Conservation (phyloP, 164 flowering plant genomes). For the Stephania yunnanensis region DNA sequence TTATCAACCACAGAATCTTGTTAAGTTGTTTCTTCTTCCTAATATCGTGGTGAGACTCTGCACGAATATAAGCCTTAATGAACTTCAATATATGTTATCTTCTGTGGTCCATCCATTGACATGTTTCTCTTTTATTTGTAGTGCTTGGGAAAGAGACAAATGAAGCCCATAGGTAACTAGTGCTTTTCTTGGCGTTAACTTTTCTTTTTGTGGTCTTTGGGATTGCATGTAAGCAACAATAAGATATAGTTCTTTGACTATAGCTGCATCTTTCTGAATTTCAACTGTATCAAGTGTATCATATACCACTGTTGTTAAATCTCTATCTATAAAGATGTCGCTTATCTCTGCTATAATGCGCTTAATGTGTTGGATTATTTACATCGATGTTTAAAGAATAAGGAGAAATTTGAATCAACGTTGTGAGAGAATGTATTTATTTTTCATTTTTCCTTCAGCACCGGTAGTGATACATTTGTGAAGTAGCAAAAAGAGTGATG, state of each 20-base stretch:
- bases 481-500: too few relatives aligned
- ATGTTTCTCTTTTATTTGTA: slow-evolving; percentile 24
- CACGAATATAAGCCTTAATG: background rate
- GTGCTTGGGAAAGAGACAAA: slow-evolving; percentile 73
- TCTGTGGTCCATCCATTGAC: slow-evolving; percentile 8
- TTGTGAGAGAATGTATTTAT: background rate
- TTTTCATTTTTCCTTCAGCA: background rate
- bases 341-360: background rate
- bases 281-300: background rate
- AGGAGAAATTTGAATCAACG: background rate
- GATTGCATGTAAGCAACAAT: background rate
- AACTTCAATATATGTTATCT: background rate
- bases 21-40: slow-evolving; percentile 87
- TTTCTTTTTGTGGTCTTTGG: background rate
- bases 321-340: background rate
- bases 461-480: background rate
- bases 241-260: background rate
- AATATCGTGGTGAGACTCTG: slow-evolving; percentile 54
- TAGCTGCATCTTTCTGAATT: background rate
- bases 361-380: background rate
- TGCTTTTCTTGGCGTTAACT: background rate
- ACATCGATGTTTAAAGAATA: background rate
- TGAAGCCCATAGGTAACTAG: slow-evolving; percentile 43
- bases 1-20: slow-evolving; percentile 93
- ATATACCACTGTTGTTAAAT: background rate